Percentiles rank a stretch among this genome's conserved stretches.
These are phyloP conservation scores for Yamadazyma conglobata DNA, from an alignment of 1,139 yeast species.

Conservation along the genomic window DNA sequence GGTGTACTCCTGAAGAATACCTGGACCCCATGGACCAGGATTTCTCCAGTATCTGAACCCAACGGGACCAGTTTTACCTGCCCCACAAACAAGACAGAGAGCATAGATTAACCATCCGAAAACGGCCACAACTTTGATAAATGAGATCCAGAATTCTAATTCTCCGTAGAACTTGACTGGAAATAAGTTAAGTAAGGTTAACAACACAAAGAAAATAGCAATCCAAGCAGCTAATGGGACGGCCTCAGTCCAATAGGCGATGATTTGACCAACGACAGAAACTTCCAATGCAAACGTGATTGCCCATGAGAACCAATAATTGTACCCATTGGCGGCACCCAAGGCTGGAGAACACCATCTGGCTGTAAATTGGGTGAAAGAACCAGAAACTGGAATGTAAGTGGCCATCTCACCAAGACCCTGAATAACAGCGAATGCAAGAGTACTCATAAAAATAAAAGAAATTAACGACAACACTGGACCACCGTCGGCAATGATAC, in stretches of 20 bases:
- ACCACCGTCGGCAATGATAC: slow-evolving; percentile 59
- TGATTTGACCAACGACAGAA: slow-evolving; percentile 74
- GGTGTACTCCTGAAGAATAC: slow-evolving; percentile 33
- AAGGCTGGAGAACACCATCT: slow-evolving; percentile 67
- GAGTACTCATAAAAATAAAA: slow-evolving; percentile 61
- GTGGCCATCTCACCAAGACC: slow-evolving; percentile 77
- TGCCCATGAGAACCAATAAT: slow-evolving; percentile 87
- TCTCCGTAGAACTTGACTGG: slow-evolving; percentile 48
- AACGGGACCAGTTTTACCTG: slow-evolving; percentile 63
- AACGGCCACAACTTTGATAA: slow-evolving; percentile 65
- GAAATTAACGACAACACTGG: slow-evolving; percentile 69
- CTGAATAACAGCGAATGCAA: slow-evolving; percentile 65
- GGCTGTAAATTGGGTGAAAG: slow-evolving; percentile 52
- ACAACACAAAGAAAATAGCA: slow-evolving; percentile 52
- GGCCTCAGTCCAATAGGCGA: slow-evolving; percentile 68
- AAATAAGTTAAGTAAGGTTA: slow-evolving; percentile 33
- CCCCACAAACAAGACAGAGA: slow-evolving; percentile 70
- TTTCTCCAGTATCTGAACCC: slow-evolving; percentile 91
- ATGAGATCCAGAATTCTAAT: slow-evolving; percentile 51
- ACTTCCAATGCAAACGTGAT: slow-evolving; percentile 80
- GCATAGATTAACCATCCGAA: slow-evolving; percentile 69
- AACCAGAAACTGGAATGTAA: slow-evolving; percentile 64
- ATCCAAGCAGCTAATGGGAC: slow-evolving; percentile 82
- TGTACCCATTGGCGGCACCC: slow-evolving; percentile 81
- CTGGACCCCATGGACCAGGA: slow-evolving; percentile 86